Conservation (phyloP, 2,329 filamentous ascomycete genomes). For the Lasiodiplodia citricola region DNA sequence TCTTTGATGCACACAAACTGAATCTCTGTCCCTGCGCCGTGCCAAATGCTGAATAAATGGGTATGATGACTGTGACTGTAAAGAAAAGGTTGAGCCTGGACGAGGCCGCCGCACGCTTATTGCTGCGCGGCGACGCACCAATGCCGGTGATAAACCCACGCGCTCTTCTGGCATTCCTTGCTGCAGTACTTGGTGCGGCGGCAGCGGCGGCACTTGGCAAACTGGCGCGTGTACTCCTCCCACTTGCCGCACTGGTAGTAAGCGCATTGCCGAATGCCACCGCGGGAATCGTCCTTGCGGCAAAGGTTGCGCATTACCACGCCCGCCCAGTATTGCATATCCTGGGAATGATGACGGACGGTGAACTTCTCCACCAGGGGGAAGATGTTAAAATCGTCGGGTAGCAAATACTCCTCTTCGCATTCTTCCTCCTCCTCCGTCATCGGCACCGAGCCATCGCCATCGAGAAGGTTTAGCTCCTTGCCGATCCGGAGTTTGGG, state of each 20-base stretch:
- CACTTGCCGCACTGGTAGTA: conserved; percentile 99
- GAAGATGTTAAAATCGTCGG: conserved; percentile 98
- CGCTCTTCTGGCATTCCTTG: conserved; percentile 99
- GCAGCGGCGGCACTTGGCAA: conserved; percentile 96
- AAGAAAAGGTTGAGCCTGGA: conserved; percentile 21
- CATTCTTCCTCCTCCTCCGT: conserved; percentile 65
- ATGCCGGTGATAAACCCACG: conserved; percentile 97
- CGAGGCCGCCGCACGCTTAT: conserved; percentile 23
- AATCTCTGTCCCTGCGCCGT: conserved; percentile 42
- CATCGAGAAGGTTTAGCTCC: conserved; percentile 80
- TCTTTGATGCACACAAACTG: conserved; percentile 29
- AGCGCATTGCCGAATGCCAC: conserved; percentile 94
- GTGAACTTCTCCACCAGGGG: conserved; percentile 98
- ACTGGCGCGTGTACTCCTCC: conserved; percentile 96
- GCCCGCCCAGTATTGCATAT: conserved; percentile 99
- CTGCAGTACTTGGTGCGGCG: conserved; percentile 98
- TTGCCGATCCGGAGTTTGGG: conserved; percentile 84
- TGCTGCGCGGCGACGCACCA: conserved; percentile 84
- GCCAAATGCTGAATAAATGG: conserved; percentile 48
- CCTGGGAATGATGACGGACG: conserved; percentile 88
- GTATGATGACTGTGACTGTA: conserved; percentile 27
- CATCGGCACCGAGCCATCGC: conserved; percentile 55
- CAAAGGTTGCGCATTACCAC: conserved; percentile 99
- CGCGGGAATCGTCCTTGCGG: conserved; percentile 93
- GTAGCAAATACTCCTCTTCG: conserved; percentile 85